A percentile compares a stretch with the other conserved stretches of the same genome.
phyloP scores from a whole-genome alignment of 371 early-diverging fungal species.

The Mortierella sp. region DNA sequence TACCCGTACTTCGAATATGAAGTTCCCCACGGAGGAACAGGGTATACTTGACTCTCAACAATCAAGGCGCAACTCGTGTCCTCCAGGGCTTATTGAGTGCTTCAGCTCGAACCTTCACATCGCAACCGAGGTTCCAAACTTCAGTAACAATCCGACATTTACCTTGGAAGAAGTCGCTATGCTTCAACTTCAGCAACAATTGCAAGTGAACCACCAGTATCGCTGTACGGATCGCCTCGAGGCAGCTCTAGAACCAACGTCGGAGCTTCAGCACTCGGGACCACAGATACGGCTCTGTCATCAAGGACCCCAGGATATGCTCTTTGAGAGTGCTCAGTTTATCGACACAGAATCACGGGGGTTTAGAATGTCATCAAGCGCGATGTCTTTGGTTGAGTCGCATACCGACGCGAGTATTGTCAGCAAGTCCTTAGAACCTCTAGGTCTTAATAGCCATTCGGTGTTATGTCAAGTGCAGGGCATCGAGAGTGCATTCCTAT shows the following conservation, averaged over 20 bases:
- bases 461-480: neutral
- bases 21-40: neutral
- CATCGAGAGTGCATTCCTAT: neutral
- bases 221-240: neutral
- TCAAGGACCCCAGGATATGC: neutral
- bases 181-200: constrained; percentile 21
- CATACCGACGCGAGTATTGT: neutral
- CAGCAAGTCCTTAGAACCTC: neutral
- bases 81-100: constrained; percentile 24
- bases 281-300: constrained; percentile 1
- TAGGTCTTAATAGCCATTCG: constrained; percentile 5
- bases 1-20: neutral
- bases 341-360: neutral
- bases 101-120: constrained; percentile 14
- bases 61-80: constrained; percentile 35
- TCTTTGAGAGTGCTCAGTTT: neutral
- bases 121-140: neutral
- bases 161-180: constrained; percentile 4
- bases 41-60: neutral
- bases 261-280: neutral
- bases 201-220: neutral
- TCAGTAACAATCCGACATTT: neutral
- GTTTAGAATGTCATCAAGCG: neutral
- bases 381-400: neutral
- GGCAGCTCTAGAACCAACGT: neutral